Evolutionary conservation across 345 rosid species (phyloP), one percentile per base, ranked within the genome.

Genomic region (Eucalyptus tenuipes): DNA sequence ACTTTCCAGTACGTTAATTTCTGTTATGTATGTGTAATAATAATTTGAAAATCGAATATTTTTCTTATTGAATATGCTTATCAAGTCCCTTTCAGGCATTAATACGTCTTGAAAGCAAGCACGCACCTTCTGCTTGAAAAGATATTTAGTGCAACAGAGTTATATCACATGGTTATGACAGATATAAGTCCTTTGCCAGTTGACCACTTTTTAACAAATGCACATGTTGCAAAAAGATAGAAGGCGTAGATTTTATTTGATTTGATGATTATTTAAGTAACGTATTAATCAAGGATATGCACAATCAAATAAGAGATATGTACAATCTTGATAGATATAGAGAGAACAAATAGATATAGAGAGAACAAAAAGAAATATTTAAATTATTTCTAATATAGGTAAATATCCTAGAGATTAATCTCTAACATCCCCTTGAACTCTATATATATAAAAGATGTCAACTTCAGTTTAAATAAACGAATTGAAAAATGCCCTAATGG

Each of bases 161-260:
- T 13, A n/a, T 33, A 31, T 16, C 42, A 17, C 80, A 31, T 8
- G 42, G 22, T 3, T 0, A 33, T 0, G 12, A 17, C 4, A 33
- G 25, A 68, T 25, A 33, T 9, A 3, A 68, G 14, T 13, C 45
- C 25, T 2, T 18, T 24, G 22, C 37, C 7, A 3, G 25, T 18
- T 71, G 25, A 33, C 14, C 45, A 18, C 45, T 71, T 37, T 68
- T 71, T 8, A 7, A 33, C 40, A 40, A 18, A 68, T 18, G 6
- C 2, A 10, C 7, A 3, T 37, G 4, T 7, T 14, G 18, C 10
- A 1, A 64, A 13, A 29, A 64, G 33, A 13, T 37, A 55, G 14
- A 37, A 37, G 2, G 3, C 22, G 0, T 68, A 16, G 4, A 33
- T 2, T 31, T 31, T 68, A 17, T 66, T 8, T 16, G 12, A 17